phyloP scores from a whole-genome alignment of 148 eudicot species.

The Linanthus parryae region DNA sequence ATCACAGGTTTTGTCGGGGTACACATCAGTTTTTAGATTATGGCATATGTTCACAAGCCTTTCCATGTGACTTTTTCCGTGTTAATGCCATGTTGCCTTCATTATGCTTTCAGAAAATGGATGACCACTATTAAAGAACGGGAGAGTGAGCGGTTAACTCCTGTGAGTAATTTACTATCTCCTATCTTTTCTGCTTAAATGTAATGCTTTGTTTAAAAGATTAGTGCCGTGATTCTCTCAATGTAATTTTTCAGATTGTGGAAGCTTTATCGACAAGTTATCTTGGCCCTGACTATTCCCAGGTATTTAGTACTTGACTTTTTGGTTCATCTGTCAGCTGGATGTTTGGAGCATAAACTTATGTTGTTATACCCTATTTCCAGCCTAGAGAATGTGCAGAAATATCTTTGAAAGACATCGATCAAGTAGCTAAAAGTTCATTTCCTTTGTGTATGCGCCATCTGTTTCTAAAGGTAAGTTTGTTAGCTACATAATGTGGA shows the following conservation, averaged over 20 bases:
- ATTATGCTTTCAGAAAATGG: conserved; percentile 68
- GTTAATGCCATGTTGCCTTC: no score
- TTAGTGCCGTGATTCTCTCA: no score
- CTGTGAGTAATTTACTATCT: conserved; percentile 50
- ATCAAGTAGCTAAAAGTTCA: conserved; percentile 72
- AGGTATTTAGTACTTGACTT: conserved; percentile 36
- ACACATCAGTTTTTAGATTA: no score
- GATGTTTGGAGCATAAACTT: not conserved
- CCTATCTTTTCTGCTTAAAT: not conserved
- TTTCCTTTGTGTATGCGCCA: conserved; percentile 97
- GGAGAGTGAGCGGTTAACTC: conserved; percentile 81
- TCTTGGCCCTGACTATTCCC: conserved; percentile 86
- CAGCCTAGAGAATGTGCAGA: conserved; percentile 77
- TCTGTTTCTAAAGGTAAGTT: conserved; percentile 75
- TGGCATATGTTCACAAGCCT: no score
- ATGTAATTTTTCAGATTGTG: conserved; percentile 48
- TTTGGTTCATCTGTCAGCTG: conserved; percentile 2
- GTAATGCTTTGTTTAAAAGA: not conserved
- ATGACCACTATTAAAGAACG: conserved; percentile 68
- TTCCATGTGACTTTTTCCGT: no score
- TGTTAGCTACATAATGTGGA: not conserved
- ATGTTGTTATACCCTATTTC: no score
- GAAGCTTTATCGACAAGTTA: conserved; percentile 84
- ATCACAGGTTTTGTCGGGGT: no score
- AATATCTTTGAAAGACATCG: conserved; percentile 77